A percentile compares a stretch with the other conserved stretches of the same genome.
phyloP scores from a whole-genome alignment of 1,139 yeast genomes.

The Taiozyma sp. region DNA sequence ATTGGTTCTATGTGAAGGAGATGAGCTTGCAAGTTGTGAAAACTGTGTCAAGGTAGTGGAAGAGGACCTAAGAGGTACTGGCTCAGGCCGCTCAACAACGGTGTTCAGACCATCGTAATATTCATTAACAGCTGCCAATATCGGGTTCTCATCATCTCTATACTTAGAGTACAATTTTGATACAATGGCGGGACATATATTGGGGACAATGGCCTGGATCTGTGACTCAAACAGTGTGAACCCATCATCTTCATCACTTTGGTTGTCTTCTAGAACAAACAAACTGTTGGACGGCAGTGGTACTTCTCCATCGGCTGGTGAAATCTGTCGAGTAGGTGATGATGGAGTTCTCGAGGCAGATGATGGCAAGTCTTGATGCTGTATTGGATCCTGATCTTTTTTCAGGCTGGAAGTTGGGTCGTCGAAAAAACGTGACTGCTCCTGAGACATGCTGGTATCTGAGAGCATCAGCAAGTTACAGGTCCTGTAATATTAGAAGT shows the following conservation, averaged over 20 bases:
- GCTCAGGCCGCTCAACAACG: background rate
- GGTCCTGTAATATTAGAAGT: too few species aligned
- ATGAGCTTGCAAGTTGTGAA: background rate
- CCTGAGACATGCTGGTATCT: background rate
- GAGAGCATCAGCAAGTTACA: background rate
- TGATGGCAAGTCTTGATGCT: background rate
- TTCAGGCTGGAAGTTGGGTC: constrained; percentile 1
- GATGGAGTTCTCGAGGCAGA: background rate
- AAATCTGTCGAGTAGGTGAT: background rate
- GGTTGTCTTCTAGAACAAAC: constrained; percentile 16
- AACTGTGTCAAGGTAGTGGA: background rate
- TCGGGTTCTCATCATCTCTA: constrained; percentile 11
- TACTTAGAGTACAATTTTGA: constrained; percentile 7
- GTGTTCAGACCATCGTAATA: constrained; percentile 14
- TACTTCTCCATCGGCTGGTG: background rate
- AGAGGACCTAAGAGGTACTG: background rate
- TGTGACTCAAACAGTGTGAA: constrained; percentile 21
- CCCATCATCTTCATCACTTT: constrained; percentile 11
- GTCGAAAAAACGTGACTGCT: background rate
- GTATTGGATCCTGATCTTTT: background rate
- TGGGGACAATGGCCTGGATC: constrained; percentile 21
- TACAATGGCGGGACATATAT: constrained; percentile 9
- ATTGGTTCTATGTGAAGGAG: background rate
- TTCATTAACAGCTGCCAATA: constrained; percentile 17
- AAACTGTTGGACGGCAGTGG: background rate